Conservation (phyloP, 176 grass and related monocot species). For the Metroxylon sagu region DNA sequence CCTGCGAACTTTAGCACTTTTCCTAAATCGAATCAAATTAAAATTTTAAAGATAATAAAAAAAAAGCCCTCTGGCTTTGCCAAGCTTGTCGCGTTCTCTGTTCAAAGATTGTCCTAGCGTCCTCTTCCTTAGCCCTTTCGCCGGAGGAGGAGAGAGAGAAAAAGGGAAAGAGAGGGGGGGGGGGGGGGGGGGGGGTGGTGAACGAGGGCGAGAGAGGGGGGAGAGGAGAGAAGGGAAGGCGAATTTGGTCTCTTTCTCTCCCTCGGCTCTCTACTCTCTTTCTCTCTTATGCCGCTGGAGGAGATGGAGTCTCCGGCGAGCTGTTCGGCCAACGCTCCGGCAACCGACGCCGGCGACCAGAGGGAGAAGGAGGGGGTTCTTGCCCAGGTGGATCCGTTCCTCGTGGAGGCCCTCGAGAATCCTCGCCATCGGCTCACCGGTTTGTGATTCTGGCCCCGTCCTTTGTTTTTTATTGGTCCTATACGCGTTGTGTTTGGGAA, state of each 20-base stretch:
- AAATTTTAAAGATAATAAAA: too few species aligned
- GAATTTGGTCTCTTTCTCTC: neutral
- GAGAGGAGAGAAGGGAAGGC: conserved; percentile 12
- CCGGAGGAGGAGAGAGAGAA: too few species aligned
- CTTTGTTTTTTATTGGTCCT: neutral
- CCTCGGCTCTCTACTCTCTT: neutral
- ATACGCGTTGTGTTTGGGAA: too few species aligned
- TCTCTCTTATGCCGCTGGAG: neutral
- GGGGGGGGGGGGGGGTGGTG: neutral
- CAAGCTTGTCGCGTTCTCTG: too few species aligned
- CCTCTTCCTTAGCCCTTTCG: too few species aligned
- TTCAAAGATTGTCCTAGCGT: too few species aligned
- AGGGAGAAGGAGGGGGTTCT: neutral
- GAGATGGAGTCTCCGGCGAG: conserved; percentile 9
- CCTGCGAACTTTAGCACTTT: too few species aligned
- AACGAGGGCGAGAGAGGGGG: neutral
- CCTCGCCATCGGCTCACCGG: conserved; percentile 10
- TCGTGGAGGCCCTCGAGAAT: conserved; percentile 13
- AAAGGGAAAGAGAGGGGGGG: too few species aligned
- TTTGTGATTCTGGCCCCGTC: neutral
- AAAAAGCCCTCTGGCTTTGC: too few species aligned
- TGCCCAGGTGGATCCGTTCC: neutral
- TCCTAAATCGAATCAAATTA: too few species aligned
- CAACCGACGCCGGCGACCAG: neutral
- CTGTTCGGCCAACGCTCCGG: neutral